Evolutionary conservation across 345 rosid species (phyloP).

Genomic region (Ceriops decandra): DNA sequence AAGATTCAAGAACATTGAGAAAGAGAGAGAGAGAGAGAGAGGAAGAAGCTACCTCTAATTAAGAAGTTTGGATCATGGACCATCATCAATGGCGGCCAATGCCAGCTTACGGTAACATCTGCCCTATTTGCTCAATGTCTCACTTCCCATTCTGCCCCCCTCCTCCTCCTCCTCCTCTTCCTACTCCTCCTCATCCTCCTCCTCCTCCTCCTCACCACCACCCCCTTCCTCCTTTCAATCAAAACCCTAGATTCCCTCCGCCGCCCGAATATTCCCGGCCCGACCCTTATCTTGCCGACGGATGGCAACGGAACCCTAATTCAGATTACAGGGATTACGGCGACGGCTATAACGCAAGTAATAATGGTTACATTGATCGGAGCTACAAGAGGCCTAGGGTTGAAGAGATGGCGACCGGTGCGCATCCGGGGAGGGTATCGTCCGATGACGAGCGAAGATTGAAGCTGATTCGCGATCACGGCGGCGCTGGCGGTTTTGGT

Average conservation of each 20-base stretch:
- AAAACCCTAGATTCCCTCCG: slow-evolving; percentile 43
- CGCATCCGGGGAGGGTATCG: slow-evolving; percentile 16
- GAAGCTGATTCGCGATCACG: slow-evolving; percentile 77
- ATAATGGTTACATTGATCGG: slow-evolving; percentile 33
- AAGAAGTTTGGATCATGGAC: slow-evolving; percentile 22
- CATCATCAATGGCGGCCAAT: slow-evolving; percentile 66
- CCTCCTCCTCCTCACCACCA: slow-evolving; percentile 4
- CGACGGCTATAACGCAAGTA: not conserved
- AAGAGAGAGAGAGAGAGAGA: no score
- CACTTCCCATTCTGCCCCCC: slow-evolving; percentile 84
- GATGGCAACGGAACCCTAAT: slow-evolving; percentile 40
- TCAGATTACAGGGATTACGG: slow-evolving; percentile 16
- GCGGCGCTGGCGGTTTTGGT: slow-evolving; percentile 8
- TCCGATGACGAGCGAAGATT: slow-evolving; percentile 69
- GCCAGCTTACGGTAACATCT: slow-evolving; percentile 28
- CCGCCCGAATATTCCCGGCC: slow-evolving; percentile 38
- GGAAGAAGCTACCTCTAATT: not conserved
- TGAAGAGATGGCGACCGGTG: slow-evolving; percentile 32
- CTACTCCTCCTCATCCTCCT: slow-evolving; percentile 46
- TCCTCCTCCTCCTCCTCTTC: slow-evolving; percentile 21
- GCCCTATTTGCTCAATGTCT: slow-evolving; percentile 56
- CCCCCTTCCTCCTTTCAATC: slow-evolving; percentile 18
- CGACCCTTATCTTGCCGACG: slow-evolving; percentile 22
- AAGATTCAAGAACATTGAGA: no score
- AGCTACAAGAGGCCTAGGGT: slow-evolving; percentile 68